phyloP scores from a whole-genome alignment of 1,284 basidiomycete genomes.

The Ceratobasidium sp. region DNA sequence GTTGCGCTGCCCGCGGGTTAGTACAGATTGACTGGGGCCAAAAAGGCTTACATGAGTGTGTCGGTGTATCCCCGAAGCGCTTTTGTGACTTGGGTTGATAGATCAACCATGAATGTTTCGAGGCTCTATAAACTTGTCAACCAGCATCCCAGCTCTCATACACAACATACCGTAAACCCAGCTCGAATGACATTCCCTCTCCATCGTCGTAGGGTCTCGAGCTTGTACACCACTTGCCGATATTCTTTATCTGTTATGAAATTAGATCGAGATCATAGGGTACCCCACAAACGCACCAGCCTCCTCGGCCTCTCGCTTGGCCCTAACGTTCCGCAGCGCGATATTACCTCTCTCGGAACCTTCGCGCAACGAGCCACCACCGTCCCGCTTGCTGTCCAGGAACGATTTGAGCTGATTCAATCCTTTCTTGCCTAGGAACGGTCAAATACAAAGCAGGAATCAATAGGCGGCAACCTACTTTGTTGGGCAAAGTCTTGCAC shows the following conservation, averaged over 20 bases:
- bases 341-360: conserved; percentile 64
- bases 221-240: conserved; percentile 87
- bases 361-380: conserved; percentile 55
- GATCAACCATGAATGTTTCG: conserved; percentile 79
- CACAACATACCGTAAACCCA: conserved; percentile 66
- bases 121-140: conserved; percentile 63
- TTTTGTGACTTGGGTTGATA: conserved; percentile 67
- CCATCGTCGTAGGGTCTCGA: conserved; percentile 88
- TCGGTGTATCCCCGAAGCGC: conserved; percentile 77
- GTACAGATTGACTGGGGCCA: neutral
- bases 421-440: conserved; percentile 82
- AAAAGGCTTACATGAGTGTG: conserved; percentile 66
- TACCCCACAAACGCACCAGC: conserved; percentile 63
- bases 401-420: conserved; percentile 78
- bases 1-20: conserved; percentile 60
- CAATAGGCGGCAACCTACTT: conserved; percentile 66
- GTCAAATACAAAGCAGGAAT: conserved; percentile 65
- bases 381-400: conserved; percentile 62
- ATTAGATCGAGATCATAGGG: neutral
- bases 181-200: conserved; percentile 83
- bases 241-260: conserved; percentile 81
- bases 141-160: conserved; percentile 1
- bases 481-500: conserved; percentile 68
- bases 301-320: conserved; percentile 90
- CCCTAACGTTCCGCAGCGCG: conserved; percentile 74